Base-by-base conservation (phyloP, 257 asterid genomes). In the Verbena officinalis region DNA sequence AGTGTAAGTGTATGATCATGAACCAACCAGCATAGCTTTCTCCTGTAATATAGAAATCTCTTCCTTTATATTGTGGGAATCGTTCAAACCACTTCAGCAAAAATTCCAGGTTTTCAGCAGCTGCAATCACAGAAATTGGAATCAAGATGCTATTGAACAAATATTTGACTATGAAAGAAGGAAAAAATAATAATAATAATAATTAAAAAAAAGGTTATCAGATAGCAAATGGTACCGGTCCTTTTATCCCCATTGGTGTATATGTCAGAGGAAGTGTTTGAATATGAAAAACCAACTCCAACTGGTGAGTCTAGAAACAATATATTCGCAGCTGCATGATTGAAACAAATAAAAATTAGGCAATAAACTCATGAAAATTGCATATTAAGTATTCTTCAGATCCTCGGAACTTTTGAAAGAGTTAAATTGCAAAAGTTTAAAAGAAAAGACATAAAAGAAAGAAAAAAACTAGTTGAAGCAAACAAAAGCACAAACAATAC, bases 281-380 rank as follows among this genome's bases (percentile, higher is more conserved):
- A 90, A 72, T 86, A 94, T 5, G 99, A 94, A 75, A 66, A 94
- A 30, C 99, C 99, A 68, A 94, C 99, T 55, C 97, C 99, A 65
- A 81, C 97, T 3, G 99, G 99, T 51, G 99, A 86, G 77, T 94
- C 99, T 61, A 90, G 61, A 77, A 90, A 94, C 72, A 94, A 70
- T 72, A 94, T 36, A 70, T 94, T 94, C 58, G 99, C 97, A 70
- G 55, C 99, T 90, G 95, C 80, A 78, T 59, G 66, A 70, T 12
- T 49, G 55, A 66, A 58, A 31, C 33, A 27, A 27, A 27, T 2
- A 27, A 27, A 27, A 27, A 36, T 72, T 34, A 70, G 74, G 71
- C 33, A 58, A 55, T 11, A 11, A 23, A 22, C 22, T 22, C 56
- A 27, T 22, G n/a, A 9, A 57, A 39, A 57, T 24, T 45, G 46